phyloP scores from a whole-genome alignment of 208 protist species.

The Wallacemonas sp. region DNA sequence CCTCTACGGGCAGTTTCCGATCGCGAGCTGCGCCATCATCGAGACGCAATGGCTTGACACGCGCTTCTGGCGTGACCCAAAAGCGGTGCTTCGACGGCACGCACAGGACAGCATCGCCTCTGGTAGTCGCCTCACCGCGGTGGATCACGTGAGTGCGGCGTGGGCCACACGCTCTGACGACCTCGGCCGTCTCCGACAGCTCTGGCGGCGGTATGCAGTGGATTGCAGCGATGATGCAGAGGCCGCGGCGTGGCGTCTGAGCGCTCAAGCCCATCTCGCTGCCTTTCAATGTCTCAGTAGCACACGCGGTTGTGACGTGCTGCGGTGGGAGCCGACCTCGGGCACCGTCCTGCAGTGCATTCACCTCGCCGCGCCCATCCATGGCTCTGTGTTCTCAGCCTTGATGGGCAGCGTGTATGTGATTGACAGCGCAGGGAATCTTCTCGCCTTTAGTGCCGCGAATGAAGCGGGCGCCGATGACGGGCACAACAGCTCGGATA shows the following conservation, averaged over 20 bases:
- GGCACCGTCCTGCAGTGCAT: slow-evolving; percentile 67
- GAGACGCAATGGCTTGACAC: slow-evolving; percentile 64
- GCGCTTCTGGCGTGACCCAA: slow-evolving; percentile 46
- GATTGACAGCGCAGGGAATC: slow-evolving; percentile 49
- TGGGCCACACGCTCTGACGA: not conserved
- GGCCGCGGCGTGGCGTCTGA: slow-evolving; percentile 32
- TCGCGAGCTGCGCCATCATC: too few species aligned
- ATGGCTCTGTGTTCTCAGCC: slow-evolving; percentile 60
- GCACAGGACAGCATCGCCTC: slow-evolving; percentile 19
- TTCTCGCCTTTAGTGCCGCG: slow-evolving; percentile 75
- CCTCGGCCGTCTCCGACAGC: not conserved
- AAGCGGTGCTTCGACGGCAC: not conserved
- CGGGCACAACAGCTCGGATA: not conserved
- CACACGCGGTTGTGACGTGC: slow-evolving; percentile 42
- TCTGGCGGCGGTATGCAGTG: slow-evolving; percentile 2
- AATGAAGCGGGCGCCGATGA: slow-evolving; percentile 47
- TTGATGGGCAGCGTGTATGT: slow-evolving; percentile 72
- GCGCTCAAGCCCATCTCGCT: slow-evolving; percentile 45
- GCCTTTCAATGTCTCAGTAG: slow-evolving; percentile 68
- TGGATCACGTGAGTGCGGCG: too few species aligned
- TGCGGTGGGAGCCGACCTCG: slow-evolving; percentile 67
- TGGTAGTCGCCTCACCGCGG: too few species aligned
- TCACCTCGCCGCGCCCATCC: slow-evolving; percentile 31
- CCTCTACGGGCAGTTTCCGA: not conserved
- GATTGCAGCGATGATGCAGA: not conserved